Evolutionary conservation across 2,329 filamentous ascomycete species (phyloP).

Genomic region (Thielaviopsis cerberus): DNA sequence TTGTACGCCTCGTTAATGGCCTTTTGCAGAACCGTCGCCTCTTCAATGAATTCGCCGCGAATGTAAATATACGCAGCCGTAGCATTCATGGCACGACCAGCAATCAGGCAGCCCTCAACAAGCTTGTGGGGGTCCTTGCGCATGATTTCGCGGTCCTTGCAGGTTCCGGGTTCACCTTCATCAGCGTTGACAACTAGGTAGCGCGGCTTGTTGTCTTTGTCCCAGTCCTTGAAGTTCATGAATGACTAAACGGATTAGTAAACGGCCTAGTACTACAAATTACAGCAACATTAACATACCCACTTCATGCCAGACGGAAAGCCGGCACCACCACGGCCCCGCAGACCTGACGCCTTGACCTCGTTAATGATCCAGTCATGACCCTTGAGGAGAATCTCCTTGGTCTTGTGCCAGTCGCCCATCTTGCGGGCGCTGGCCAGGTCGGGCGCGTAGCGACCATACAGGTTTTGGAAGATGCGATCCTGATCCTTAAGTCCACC

Average conservation of each 20-base stretch:
- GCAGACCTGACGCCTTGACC: slow-evolving; percentile 86
- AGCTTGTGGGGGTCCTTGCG: slow-evolving; percentile 99
- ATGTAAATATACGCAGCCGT: slow-evolving; percentile 99
- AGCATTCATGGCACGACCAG: slow-evolving; percentile 96
- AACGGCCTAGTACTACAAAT: not conserved
- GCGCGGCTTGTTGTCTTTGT: slow-evolving; percentile 87
- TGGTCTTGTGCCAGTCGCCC: slow-evolving; percentile 98
- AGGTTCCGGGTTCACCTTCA: slow-evolving; percentile 95
- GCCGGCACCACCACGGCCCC: slow-evolving; percentile 89
- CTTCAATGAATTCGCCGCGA: slow-evolving; percentile 91
- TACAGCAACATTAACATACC: slow-evolving; percentile 36
- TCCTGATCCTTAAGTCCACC: slow-evolving; percentile 90
- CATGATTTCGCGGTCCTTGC: slow-evolving; percentile 99
- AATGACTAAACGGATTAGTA: slow-evolving; percentile 51
- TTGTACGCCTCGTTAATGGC: slow-evolving; percentile 97
- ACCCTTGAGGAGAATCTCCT: slow-evolving; percentile 87
- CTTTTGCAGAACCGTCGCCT: slow-evolving; percentile 79
- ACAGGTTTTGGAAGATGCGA: slow-evolving; percentile 97
- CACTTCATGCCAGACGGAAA: slow-evolving; percentile 99
- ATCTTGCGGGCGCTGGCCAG: slow-evolving; percentile 91
- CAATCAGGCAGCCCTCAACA: slow-evolving; percentile 87
- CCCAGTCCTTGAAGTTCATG: slow-evolving; percentile 99
- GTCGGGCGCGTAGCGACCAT: slow-evolving; percentile 79
- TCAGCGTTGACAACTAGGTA: slow-evolving; percentile 98
- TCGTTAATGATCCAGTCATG: slow-evolving; percentile 98